Evolutionary conservation across 495 filamentous ascomycete genomes (phyloP), one percentile per base, ranked within the genome.

Genomic region (Xylaria longipes): DNA sequence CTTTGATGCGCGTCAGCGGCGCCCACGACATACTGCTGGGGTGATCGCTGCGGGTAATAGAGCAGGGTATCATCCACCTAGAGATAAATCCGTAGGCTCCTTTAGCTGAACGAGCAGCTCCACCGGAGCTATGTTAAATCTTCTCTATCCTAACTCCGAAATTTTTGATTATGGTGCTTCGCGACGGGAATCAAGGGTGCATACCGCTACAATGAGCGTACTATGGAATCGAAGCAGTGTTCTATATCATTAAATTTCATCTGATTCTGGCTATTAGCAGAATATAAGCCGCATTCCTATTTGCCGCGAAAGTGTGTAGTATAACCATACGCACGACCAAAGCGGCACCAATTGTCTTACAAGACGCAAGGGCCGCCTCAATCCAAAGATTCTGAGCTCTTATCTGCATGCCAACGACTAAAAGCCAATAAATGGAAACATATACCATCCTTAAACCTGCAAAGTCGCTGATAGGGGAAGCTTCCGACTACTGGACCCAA

Each of bases 401-500:
- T 12, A n/a, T 29, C 3, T 22, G 14, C 17, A 27, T 20, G 8
- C 39, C 5, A 29, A 65, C 41, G 12, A 35, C n/a, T 12, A 29
- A 20, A 27, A 20, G 1, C 15, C 9, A 37, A 25, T 9, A 39
- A 8, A 20, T n/a, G 31, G 3, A 12, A 56, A 29, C 27, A 22
- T 27, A 27, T 56, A 56, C 52, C 14, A 15, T 17, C 5, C 50
- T 66, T 39, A 76, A 43, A 77, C 69, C 25, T 76, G 71, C 62
- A 79, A 43, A 1, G 68, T 39, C 7, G 72, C 72, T 31, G 65
- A 65, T 57, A 79, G 52, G 33, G 86, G 89, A 77, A 93, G 79
- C 71, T 89, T 86, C 71, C 92, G 84, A 25, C 90, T 92, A 43
- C 90, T 92, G 69, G 85, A 87, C 5, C 93, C 92, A 15, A 89